These are phyloP conservation scores for Massospora cicadina DNA, from an alignment of 371 early-diverging fungal species.

Conservation along the genomic window DNA sequence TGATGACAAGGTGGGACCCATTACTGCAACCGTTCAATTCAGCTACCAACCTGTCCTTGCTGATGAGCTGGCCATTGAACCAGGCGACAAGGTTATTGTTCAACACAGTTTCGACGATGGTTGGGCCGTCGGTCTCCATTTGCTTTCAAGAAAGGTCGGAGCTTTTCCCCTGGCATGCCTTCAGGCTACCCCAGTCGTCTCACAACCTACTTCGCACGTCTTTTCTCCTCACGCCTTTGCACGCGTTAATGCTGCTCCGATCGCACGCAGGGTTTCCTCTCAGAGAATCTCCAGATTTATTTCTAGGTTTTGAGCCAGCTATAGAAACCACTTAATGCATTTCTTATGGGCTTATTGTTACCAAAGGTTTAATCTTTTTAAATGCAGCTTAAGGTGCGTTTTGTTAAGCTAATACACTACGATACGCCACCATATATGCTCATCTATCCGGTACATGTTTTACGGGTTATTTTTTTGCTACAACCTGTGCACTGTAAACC, in stretches of 20 bases:
- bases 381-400: too few relatives aligned
- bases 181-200: not conserved
- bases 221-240: not conserved
- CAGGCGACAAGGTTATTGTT: not conserved
- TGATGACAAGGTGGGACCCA: not conserved
- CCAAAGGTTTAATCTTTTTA: too few relatives aligned
- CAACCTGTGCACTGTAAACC: too few relatives aligned
- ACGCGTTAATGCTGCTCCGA: not conserved
- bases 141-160: not conserved
- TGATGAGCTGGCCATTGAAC: not conserved
- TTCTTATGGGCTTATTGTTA: too few relatives aligned
- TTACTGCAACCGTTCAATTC: not conserved
- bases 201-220: not conserved
- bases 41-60: not conserved
- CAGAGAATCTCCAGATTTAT: not conserved
- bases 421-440: too few relatives aligned
- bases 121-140: constrained; percentile 6
- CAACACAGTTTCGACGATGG: constrained; percentile 8
- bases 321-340: too few relatives aligned
- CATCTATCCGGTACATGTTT: too few relatives aligned
- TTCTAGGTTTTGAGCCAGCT: not conserved
- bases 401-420: too few relatives aligned
- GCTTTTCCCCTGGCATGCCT: constrained; percentile 7
- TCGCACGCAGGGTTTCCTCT: not conserved
- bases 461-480: too few relatives aligned